Base-by-base conservation (phyloP, 371 early-diverging fungal species). In the Smittium mucronatum region DNA sequence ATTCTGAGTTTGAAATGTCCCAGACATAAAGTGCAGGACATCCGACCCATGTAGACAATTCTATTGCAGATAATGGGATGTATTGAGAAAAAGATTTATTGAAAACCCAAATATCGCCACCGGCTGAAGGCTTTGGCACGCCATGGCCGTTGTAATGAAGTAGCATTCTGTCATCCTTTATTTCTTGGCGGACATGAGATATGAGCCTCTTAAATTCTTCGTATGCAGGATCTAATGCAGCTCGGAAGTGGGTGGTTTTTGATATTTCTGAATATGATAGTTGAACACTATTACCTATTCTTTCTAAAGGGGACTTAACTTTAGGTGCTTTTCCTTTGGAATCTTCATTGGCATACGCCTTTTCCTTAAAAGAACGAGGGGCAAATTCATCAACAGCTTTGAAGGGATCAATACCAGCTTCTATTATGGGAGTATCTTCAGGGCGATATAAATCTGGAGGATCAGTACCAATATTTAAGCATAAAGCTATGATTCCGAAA, bases 71-170 rank as follows among this genome's bases (percentile, higher is more conserved):
- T 2, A 96, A 89, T 1, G 97, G 98, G 67, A 98, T 92, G 81
- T 98, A 98, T 81, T 98, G 97, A 26, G 97, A 95, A 81, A 93
- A 97, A 70, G 87, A 87, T 71, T 91, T 89, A 83, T 98, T 97
- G 74, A 97, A 98, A 36, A 94, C 97, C 98, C 98, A 98, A 57
- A 97, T 88, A 76, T 98, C 98, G 58, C 98, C 98, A 71, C 91
- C 92, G 2, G 84, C 77, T 0, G 97, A 95, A 2, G 97, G 96
- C 69, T 89, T 89, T 17, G 98, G 98, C 26, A 98, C 97, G 61
- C 98, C 98, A 71, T 97, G 97, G 25, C 98, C 98, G 71, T 98
- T 98, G 82, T 97, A 98, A 75, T 98, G 95, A 72, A 96, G 94
- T 68, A 98, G 79, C 57, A 97, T 87, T 2, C 98, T 84, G 69